Evolutionary conservation across 23 red algal genomes (phyloP), one percentile per base, ranked within the genome.

Genomic region (Porphyridium purpureum): DNA sequence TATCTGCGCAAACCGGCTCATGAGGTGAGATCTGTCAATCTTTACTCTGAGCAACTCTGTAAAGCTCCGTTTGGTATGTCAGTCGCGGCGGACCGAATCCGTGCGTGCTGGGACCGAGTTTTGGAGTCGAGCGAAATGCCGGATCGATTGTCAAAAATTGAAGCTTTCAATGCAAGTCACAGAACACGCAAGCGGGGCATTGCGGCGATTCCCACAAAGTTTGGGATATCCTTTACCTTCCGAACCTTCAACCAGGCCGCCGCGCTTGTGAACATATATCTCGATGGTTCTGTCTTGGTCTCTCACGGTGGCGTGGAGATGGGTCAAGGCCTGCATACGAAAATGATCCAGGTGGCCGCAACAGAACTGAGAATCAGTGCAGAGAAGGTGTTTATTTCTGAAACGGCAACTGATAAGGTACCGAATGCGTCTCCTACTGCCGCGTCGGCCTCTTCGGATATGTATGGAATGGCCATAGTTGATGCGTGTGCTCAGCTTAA

Each of bases 331-430:
- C 57, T 78, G 47, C 70, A 78, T 26, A 90, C 83, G 15, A 78
- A 78, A 42, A 76, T 90, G 7, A 67, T 60, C 35, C 69, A 76
- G 49, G 55, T 88, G 5, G 70, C 73, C 21, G 82, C 82, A 1
- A 69, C 82, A 0, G 82, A 70, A 26, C 50, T 88, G 14, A 34
- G 53, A 14, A 44, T 88, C 47, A 59, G 59, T 8, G 41, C 68
- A 0, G 57, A 50, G n/a, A 75, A 71, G 70, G 62, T 88, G 14
- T 75, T 66, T 28, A 49, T 88, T 7, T 60, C 69, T 31, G 82
- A 88, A 47, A 88, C 82, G 23, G 64, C 71, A 7, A 88, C 69
- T 21, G 82, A 88, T 34, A 88, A 88, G 36, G 62, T 88, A n/a
- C 41, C 82, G 4, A 88, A 88, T 51, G 69, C 82, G 4, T 73